A percentile compares a stretch with the other conserved stretches of the same genome.
Conservation (phyloP, 2,329 filamentous ascomycete genomes). For the Penicillium expansum region DNA sequence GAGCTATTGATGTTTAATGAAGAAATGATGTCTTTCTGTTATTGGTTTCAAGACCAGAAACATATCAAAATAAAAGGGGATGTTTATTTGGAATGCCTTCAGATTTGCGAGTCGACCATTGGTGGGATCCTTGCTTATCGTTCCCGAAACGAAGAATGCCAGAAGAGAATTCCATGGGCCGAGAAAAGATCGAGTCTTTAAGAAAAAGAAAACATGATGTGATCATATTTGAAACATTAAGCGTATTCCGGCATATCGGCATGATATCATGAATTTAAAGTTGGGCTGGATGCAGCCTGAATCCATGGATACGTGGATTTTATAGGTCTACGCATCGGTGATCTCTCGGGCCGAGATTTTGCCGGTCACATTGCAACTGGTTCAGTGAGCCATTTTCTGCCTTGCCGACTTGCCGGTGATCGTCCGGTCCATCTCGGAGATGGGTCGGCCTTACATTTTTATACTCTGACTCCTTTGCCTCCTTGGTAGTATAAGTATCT, state of each 20-base stretch:
- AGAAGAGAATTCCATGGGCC: neutral
- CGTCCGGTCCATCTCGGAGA: conserved; percentile 17
- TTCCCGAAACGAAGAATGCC: neutral
- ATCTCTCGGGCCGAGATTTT: neutral
- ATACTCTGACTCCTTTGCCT: neutral
- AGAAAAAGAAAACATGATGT: neutral
- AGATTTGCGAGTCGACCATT: neutral
- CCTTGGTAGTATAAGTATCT: conserved; percentile 13
- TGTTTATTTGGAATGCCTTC: neutral
- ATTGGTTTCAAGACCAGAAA: neutral
- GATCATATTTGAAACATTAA: neutral
- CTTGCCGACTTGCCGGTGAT: neutral
- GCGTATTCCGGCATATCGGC: neutral
- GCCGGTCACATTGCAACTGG: neutral
- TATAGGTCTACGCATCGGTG: neutral
- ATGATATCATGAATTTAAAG: neutral
- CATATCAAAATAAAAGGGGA: neutral
- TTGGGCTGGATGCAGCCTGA: neutral
- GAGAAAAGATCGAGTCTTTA: neutral
- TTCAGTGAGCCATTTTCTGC: neutral
- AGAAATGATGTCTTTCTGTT: neutral
- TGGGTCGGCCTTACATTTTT: conserved; percentile 13
- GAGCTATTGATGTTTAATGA: neutral
- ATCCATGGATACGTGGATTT: neutral
- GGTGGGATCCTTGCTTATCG: neutral